A percentile compares a stretch with the other conserved stretches of the same genome.
Conservation (phyloP, 805 yeast species). For the Sungouiella blattae region DNA sequence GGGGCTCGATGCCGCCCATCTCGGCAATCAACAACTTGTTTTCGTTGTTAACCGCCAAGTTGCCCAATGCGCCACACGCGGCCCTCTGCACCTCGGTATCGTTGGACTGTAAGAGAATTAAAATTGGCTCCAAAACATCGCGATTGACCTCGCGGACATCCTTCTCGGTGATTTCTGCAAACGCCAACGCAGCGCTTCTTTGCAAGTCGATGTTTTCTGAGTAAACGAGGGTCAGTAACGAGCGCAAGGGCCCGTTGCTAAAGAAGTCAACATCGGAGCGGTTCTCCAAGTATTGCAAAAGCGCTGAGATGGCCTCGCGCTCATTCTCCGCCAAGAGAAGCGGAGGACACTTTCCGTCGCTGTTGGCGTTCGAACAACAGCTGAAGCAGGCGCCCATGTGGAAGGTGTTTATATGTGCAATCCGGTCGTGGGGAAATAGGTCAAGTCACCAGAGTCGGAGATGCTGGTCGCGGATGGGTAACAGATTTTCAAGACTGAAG, state of each 20-base stretch:
- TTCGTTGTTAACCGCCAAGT: constrained; percentile 93
- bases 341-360: constrained; percentile 68
- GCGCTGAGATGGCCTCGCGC: constrained; percentile 90
- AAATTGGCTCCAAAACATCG: constrained; percentile 90
- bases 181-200: constrained; percentile 95
- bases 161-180: constrained; percentile 97
- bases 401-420: too few relatives aligned
- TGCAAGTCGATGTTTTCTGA: constrained; percentile 93
- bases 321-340: constrained; percentile 86
- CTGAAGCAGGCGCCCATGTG: constrained; percentile 45
- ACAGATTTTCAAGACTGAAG: too few relatives aligned
- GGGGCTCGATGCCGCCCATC: constrained; percentile 96
- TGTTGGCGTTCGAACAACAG: constrained; percentile 39
- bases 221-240: constrained; percentile 87
- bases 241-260: constrained; percentile 79
- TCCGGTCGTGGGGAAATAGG: too few relatives aligned
- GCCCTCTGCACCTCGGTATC: constrained; percentile 97
- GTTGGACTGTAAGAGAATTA: constrained; percentile 76
- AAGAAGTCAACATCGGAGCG: constrained; percentile 86
- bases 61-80: constrained; percentile 98
- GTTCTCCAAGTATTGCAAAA: constrained; percentile 85
- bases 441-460: too few relatives aligned
- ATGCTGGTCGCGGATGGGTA: too few relatives aligned
- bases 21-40: constrained; percentile 91
- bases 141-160: constrained; percentile 87